Conservation (phyloP, 2,329 filamentous ascomycete species). For the Fusarium guadeloupense region DNA sequence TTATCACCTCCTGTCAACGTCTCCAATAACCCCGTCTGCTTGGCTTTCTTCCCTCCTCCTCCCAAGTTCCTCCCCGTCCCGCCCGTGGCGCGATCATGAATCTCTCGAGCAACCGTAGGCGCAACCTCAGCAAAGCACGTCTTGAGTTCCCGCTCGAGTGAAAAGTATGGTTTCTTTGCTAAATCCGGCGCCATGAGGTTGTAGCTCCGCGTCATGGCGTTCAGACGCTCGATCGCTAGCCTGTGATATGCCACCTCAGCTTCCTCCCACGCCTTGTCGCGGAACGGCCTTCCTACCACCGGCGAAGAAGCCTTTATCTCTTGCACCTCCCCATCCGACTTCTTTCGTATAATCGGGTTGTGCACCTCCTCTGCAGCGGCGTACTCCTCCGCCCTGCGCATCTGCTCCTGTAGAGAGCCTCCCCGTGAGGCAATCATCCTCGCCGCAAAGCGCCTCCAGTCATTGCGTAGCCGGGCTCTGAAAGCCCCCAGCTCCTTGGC, state of each 20-base stretch:
- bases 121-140: slow-evolving; percentile 89
- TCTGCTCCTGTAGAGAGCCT: slow-evolving; percentile 77
- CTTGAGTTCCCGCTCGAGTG: slow-evolving; percentile 80
- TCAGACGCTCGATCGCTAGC: slow-evolving; percentile 80
- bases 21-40: slow-evolving; percentile 65
- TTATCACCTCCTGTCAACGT: slow-evolving; percentile 62
- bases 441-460: slow-evolving; percentile 87
- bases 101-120: slow-evolving; percentile 75
- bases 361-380: slow-evolving; percentile 75
- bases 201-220: slow-evolving; percentile 83
- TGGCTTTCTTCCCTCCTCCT: slow-evolving; percentile 43
- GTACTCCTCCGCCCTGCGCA: slow-evolving; percentile 75
- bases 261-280: slow-evolving; percentile 79
- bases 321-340: slow-evolving; percentile 52
- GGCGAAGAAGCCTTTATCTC: slow-evolving; percentile 49
- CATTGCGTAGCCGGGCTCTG: slow-evolving; percentile 75
- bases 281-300: slow-evolving; percentile 66
- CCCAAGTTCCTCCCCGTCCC: slow-evolving; percentile 48
- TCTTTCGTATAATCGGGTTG: slow-evolving; percentile 65
- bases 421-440: slow-evolving; percentile 80
- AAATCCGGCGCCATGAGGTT: slow-evolving; percentile 94
- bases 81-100: slow-evolving; percentile 71
- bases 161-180: slow-evolving; percentile 92
- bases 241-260: slow-evolving; percentile 79
- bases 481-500: slow-evolving; percentile 75